Percentiles rank a stretch among this genome's conserved stretches.
phyloP scores from a whole-genome alignment of 768 basidiomycete genomes.

The Leucosporidium creatinivorum region DNA sequence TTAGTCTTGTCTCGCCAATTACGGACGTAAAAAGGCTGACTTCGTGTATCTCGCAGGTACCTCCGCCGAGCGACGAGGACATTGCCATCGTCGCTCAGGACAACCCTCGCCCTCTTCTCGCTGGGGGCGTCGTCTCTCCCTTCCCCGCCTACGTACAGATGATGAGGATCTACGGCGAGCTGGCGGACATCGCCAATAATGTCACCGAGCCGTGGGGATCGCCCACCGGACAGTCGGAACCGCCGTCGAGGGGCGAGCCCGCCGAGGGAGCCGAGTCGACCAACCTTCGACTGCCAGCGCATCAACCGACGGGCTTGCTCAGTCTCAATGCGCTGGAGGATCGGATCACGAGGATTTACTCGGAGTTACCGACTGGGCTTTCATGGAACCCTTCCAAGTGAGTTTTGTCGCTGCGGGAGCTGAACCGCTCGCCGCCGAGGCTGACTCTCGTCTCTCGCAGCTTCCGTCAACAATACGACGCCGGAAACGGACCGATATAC shows the following conservation, averaged over 20 bases:
- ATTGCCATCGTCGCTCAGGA: slow-evolving; percentile 9
- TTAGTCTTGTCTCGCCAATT: too few species aligned
- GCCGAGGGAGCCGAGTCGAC: too few species aligned
- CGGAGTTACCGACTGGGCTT: slow-evolving; percentile 31
- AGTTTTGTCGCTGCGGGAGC: background rate
- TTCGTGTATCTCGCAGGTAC: background rate
- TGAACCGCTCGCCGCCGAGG: background rate
- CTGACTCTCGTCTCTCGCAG: slow-evolving; percentile 15
- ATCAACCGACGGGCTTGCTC: too few species aligned
- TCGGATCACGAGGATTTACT: slow-evolving; percentile 28
- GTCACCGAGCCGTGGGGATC: too few species aligned
- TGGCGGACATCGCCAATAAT: background rate
- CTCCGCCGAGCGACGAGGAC: slow-evolving; percentile 27
- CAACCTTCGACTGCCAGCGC: too few species aligned
- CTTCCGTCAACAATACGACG: slow-evolving; percentile 28
- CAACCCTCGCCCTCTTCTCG: background rate
- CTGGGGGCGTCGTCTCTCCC: background rate
- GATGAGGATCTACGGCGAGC: slow-evolving; percentile 1
- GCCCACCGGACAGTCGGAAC: too few species aligned
- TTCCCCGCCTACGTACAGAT: background rate
- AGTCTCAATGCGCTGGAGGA: slow-evolving; percentile 1
- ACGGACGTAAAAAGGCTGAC: too few species aligned
- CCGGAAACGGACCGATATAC: slow-evolving; percentile 30
- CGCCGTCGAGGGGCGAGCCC: too few species aligned
- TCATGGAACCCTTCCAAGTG: slow-evolving; percentile 36